A percentile compares a stretch with the other conserved stretches of the same genome.
These are phyloP conservation scores for Patellifolia procumbens DNA, from an alignment of 179 eudicot species.

Conservation along the genomic window DNA sequence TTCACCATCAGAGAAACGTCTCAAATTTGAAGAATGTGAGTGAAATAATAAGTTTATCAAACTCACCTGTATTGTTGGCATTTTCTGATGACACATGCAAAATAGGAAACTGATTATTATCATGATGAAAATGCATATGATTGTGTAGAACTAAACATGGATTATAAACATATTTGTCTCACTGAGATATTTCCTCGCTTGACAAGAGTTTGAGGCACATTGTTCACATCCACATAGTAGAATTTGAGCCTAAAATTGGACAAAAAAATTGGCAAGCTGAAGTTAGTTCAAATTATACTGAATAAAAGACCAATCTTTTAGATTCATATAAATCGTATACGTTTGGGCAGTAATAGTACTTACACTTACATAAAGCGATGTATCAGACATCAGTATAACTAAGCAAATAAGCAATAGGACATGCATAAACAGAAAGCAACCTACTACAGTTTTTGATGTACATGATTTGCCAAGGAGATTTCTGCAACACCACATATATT, in stretches of 20 bases:
- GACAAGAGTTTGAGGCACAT: constrained; percentile 83
- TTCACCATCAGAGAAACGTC: not conserved
- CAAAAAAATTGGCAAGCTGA: too few relatives aligned
- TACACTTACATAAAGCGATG: too few relatives aligned
- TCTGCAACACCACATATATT: not conserved
- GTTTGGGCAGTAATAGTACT: too few relatives aligned
- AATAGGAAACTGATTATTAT: constrained; percentile 17
- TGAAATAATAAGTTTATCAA: constrained; percentile 9
- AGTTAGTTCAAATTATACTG: too few relatives aligned
- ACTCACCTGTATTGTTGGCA: constrained; percentile 94
- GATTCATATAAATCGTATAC: too few relatives aligned
- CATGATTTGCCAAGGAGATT: not conserved
- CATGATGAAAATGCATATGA: not conserved
- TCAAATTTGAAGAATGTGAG: not conserved
- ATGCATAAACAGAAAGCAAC: not conserved
- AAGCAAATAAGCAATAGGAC: not conserved
- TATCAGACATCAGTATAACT: not conserved
- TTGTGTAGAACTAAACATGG: not conserved
- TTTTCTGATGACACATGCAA: constrained; percentile 59
- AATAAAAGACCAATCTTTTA: too few relatives aligned
- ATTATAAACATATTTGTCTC: constrained; percentile 14
- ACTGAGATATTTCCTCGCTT: constrained; percentile 91
- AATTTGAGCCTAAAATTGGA: constrained; percentile 56
- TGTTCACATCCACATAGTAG: constrained; percentile 86
- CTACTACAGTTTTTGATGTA: not conserved